Percentiles rank a stretch among this genome's conserved stretches.
Evolutionary conservation across 345 rosid genomes (phyloP).

Genomic region (Aurinia saxatilis): DNA sequence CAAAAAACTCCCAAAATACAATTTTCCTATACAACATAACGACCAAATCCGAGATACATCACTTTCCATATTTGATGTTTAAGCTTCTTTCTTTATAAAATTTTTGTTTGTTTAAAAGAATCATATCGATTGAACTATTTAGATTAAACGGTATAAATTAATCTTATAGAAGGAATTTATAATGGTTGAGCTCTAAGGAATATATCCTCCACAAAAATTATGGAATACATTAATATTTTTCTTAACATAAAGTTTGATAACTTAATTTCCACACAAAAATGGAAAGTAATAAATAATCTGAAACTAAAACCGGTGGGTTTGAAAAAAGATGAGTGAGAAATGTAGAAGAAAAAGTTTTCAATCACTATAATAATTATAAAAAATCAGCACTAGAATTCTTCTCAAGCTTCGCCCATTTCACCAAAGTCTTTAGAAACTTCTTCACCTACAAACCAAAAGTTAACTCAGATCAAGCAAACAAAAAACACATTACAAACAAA

Average conservation of each 20-base stretch:
- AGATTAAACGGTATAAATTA: neutral
- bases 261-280: neutral
- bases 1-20: no score
- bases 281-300: neutral
- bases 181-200: neutral
- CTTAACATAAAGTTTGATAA: neutral
- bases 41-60: no score
- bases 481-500: neutral
- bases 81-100: no score
- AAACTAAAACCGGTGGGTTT: neutral
- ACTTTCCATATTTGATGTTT: no score
- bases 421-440: slow-evolving; percentile 62
- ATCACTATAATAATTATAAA: neutral
- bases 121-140: neutral
- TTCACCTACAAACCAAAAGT: slow-evolving; percentile 45
- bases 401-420: slow-evolving; percentile 50
- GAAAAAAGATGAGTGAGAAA: neutral
- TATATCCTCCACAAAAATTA: neutral
- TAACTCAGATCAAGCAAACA: neutral
- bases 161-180: neutral
- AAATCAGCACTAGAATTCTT: neutral
- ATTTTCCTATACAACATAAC: no score
- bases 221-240: neutral
- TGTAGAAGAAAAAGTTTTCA: neutral
- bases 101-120: no score